Evolutionary conservation across 139 green algal species (phyloP).

Genomic region (Chlamydomonas sphaeroides): DNA sequence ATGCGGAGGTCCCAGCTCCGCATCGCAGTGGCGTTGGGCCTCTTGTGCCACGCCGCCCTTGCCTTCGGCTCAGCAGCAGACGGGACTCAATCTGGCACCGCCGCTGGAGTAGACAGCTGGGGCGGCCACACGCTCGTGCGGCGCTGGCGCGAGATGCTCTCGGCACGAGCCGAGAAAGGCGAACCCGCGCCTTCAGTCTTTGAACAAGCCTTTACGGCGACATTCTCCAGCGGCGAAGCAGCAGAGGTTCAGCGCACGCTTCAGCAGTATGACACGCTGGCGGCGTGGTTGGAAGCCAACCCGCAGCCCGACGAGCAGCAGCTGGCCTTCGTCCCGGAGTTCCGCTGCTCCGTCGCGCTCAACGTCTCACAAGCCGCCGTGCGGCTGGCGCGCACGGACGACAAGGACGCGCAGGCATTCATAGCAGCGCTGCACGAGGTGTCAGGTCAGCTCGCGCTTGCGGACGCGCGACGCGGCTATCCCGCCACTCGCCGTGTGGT

Average conservation of each 20-base stretch:
- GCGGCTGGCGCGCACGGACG: background rate
- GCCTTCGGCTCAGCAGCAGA: too few species aligned
- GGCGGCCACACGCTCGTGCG: background rate
- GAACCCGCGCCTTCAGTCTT: slow-evolving; percentile 15
- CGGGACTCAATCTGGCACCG: too few species aligned
- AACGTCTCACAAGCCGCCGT: background rate
- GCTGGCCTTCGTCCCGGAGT: slow-evolving; percentile 17
- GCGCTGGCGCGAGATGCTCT: slow-evolving; percentile 5
- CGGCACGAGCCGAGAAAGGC: background rate
- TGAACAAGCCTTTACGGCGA: slow-evolving; percentile 33
- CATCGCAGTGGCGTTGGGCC: background rate
- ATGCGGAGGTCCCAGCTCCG: background rate
- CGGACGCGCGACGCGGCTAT: slow-evolving; percentile 31
- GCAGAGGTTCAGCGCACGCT: slow-evolving; percentile 3
- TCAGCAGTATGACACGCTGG: background rate
- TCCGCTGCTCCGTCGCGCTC: background rate
- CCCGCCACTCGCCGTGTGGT: slow-evolving; percentile 26
- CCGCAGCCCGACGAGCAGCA: background rate
- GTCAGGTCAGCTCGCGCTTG: background rate
- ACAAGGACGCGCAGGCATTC: background rate
- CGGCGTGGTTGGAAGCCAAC: background rate
- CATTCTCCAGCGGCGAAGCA: background rate
- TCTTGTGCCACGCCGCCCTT: background rate
- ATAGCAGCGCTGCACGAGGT: background rate
- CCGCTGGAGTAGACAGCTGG: too few species aligned